Evolutionary conservation across 345 rosid genomes (phyloP), one percentile per base, ranked within the genome.

Genomic region (Laguncularia racemosa): DNA sequence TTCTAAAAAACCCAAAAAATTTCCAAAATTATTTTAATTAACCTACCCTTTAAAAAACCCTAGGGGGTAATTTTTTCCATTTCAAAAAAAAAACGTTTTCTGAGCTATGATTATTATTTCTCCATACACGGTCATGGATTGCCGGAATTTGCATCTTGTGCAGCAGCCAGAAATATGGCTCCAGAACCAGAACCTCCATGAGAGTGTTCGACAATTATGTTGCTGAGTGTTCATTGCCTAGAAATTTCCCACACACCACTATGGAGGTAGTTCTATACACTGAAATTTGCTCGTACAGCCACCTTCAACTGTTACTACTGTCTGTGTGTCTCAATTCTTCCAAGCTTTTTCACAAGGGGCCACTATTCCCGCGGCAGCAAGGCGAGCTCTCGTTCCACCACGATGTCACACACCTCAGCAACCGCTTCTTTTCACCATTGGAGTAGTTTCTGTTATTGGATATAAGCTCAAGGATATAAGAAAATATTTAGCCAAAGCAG

Each of bases 191-290:
- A 67, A 49, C 86, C 81, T 15, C 83, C 85, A 44, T 77, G 85
- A 52, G 84, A 75, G 28, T 75, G 81, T 26, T 82, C 78, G 26
- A 78, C 16, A 3, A 78, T 54, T 12, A 82, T 67, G 46, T 87
- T 82, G 20, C 84, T 15, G 83, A 78, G 21, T 75, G 69, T 19
- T 84, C 84, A 19, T 73, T 71, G 55, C 89, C 95, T 1, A 86
- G 82, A 82, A n/a, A 83, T 79, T 63, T 83, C 85, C 90, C 89
- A 80, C 14, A 82, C 71, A 52, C 81, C 66, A 50, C 89, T 77
- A 43, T 84, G 78, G 56, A 84, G 79, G 50, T 82, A 75, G 44
- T 84, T 84, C 91, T 71, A 63, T 76, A 82, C 47, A 84, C 52
- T 23, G 84, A 57, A 44, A 84, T 77, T 16, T 78, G 86, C 52